Evolutionary conservation across 345 rosid species (phyloP).

Genomic region (Durio zibethinus): DNA sequence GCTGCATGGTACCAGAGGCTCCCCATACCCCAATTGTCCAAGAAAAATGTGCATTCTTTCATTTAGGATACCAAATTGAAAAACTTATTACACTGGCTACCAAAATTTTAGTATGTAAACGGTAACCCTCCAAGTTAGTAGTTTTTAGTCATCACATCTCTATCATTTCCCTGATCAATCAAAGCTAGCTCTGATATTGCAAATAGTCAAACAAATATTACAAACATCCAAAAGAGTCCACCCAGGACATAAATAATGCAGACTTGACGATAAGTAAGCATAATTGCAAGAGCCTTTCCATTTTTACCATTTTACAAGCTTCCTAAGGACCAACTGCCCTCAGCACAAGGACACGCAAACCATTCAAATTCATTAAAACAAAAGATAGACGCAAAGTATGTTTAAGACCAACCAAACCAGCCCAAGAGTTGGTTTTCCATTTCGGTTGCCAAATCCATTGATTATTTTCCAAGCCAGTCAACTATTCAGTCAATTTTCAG

Average conservation of each 20-base stretch:
- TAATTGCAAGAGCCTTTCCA: not conserved
- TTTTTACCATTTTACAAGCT: constrained; percentile 4
- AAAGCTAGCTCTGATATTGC: not conserved
- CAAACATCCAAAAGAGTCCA: not conserved
- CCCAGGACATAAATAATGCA: no score
- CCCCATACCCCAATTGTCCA: not conserved
- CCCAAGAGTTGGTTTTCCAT: not conserved
- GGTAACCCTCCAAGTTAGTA: not conserved
- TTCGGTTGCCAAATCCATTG: no score
- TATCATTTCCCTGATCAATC: not conserved
- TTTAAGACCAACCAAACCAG: not conserved
- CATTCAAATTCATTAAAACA: not conserved
- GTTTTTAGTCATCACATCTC: not conserved
- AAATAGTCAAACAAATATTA: not conserved
- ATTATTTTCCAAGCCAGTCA: constrained; percentile 2
- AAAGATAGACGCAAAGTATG: not conserved
- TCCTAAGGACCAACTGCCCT: not conserved
- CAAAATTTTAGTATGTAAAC: not conserved
- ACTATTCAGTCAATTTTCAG: not conserved
- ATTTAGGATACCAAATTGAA: not conserved
- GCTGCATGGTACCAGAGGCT: not conserved
- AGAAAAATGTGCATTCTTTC: not conserved
- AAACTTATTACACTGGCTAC: not conserved
- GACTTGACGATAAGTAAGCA: not conserved
- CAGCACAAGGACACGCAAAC: not conserved